A percentile compares a stretch with the other conserved stretches of the same genome.
phyloP scores from a whole-genome alignment of 176 grass and related monocot genomes.

The Bonia amplexicaulis region DNA sequence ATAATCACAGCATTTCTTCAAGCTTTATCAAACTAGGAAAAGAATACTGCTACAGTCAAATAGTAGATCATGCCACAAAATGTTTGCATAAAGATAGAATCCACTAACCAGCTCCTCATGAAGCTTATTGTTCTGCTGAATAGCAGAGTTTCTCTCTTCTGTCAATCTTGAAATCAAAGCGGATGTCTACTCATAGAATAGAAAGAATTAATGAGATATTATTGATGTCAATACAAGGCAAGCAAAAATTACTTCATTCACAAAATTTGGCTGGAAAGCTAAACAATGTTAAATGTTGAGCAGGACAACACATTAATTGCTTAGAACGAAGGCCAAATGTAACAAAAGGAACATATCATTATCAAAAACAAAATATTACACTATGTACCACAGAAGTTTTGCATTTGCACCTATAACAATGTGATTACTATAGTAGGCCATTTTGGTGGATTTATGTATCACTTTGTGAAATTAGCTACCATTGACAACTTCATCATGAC shows the following conservation, averaged over 20 bases:
- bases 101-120: constrained; percentile 70
- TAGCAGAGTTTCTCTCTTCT: constrained; percentile 64
- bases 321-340: background rate
- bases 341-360: background rate
- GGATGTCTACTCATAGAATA: constrained; percentile 35
- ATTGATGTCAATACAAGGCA: constrained; percentile 1
- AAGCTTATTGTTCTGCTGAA: constrained; percentile 81
- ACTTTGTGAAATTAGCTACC: background rate
- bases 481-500: background rate
- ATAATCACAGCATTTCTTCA: background rate
- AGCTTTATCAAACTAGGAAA: background rate
- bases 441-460: background rate
- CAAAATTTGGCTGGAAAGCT: background rate
- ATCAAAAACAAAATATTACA: background rate
- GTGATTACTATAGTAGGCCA: background rate
- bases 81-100: constrained; percentile 15
- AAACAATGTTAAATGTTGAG: background rate
- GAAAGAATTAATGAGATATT: constrained; percentile 16
- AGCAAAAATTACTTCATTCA: background rate
- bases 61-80: background rate
- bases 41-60: background rate
- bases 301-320: constrained; percentile 6
- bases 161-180: constrained; percentile 63
- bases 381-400: background rate
- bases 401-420: constrained; percentile 3